phyloP scores from a whole-genome alignment of 2,329 filamentous ascomycete genomes.

The Didymella sp. region DNA sequence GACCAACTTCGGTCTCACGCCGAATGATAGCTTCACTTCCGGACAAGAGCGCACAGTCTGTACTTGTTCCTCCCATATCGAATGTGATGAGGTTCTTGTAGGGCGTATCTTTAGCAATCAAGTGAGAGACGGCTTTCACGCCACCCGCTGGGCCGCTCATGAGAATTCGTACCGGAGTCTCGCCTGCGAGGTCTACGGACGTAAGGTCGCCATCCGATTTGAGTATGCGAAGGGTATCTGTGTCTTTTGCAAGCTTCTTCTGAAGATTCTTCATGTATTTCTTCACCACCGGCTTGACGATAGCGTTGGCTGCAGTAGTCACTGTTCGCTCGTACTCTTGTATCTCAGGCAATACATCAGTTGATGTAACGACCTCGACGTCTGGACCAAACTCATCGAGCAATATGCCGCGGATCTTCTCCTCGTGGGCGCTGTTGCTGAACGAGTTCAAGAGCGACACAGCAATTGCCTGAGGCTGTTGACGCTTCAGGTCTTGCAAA shows the following conservation, averaged over 20 bases:
- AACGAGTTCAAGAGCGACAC: slow-evolving; percentile 59
- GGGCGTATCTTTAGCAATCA: slow-evolving; percentile 54
- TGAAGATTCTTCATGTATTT: slow-evolving; percentile 54
- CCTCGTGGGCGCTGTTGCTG: slow-evolving; percentile 54
- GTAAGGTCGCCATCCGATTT: slow-evolving; percentile 60
- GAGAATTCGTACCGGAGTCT: slow-evolving; percentile 58
- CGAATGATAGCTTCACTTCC: slow-evolving; percentile 54
- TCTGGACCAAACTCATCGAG: slow-evolving; percentile 53
- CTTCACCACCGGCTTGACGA: slow-evolving; percentile 58
- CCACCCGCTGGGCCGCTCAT: slow-evolving; percentile 61
- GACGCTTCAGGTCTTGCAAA: slow-evolving; percentile 50
- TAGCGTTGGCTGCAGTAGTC: slow-evolving; percentile 57
- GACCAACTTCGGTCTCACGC: slow-evolving; percentile 55
- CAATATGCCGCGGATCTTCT: slow-evolving; percentile 49
- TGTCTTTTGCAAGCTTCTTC: slow-evolving; percentile 51
- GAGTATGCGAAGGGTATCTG: slow-evolving; percentile 56
- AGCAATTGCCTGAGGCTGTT: slow-evolving; percentile 55
- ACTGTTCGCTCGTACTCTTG: slow-evolving; percentile 60
- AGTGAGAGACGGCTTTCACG: slow-evolving; percentile 57
- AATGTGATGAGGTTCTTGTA: slow-evolving; percentile 59
- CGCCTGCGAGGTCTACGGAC: slow-evolving; percentile 53
- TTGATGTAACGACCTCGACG: slow-evolving; percentile 56
- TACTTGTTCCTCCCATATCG: slow-evolving; percentile 61
- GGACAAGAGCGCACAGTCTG: slow-evolving; percentile 57
- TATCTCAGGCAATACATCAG: slow-evolving; percentile 56